phyloP scores from a whole-genome alignment of 108 stramenopile genomes.

The Mayamaea pseudoterrestris region DNA sequence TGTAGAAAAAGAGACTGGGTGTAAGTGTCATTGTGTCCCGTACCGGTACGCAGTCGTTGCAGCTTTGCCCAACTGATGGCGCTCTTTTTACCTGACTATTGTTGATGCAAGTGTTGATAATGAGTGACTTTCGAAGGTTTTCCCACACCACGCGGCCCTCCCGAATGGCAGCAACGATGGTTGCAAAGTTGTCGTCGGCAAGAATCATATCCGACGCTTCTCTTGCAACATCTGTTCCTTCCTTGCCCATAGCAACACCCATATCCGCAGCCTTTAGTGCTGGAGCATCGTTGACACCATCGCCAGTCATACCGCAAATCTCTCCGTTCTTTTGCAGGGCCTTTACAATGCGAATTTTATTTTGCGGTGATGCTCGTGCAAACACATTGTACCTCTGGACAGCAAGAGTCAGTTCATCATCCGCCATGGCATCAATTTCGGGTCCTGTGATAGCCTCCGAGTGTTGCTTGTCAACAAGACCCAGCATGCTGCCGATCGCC shows the following conservation, averaged over 20 bases:
- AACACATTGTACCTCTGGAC: slow-evolving; percentile 77
- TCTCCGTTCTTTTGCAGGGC: slow-evolving; percentile 85
- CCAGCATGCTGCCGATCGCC: slow-evolving; percentile 72
- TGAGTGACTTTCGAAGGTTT: slow-evolving; percentile 71
- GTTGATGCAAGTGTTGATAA: slow-evolving; percentile 83
- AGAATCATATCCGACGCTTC: slow-evolving; percentile 96
- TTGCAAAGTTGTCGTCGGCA: slow-evolving; percentile 96
- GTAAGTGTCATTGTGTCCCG: no score
- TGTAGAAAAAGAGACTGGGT: no score
- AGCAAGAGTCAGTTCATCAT: slow-evolving; percentile 48
- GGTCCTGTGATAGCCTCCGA: slow-evolving; percentile 62
- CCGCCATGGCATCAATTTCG: slow-evolving; percentile 68
- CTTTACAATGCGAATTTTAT: slow-evolving; percentile 87
- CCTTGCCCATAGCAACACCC: slow-evolving; percentile 99
- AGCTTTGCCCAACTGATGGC: no score
- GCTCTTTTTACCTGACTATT: no score
- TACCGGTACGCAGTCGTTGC: no score
- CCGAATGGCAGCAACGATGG: slow-evolving; percentile 66
- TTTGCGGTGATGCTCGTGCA: slow-evolving; percentile 78
- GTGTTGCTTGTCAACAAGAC: slow-evolving; percentile 63
- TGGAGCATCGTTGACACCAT: slow-evolving; percentile 98
- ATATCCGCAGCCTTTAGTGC: slow-evolving; percentile 96
- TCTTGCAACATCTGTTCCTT: slow-evolving; percentile 94
- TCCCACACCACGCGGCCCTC: slow-evolving; percentile 85
- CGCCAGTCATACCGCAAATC: slow-evolving; percentile 94